Percentiles rank a stretch among this genome's conserved stretches.
phyloP scores from a whole-genome alignment of 495 filamentous ascomycete species.

The Aspergillus leporis region DNA sequence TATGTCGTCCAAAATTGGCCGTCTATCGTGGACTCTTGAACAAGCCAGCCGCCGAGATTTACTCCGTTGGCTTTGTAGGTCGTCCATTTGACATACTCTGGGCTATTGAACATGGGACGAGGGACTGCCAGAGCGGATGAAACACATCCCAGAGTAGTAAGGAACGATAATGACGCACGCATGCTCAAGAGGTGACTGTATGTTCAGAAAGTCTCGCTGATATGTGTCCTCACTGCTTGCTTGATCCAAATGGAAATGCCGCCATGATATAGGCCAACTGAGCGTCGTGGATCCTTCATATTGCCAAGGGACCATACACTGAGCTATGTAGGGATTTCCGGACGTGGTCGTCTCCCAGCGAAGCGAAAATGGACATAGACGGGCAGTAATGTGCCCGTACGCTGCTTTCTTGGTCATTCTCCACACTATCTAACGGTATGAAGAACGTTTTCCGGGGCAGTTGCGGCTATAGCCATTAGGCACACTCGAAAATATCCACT shows the following conservation, averaged over 20 bases:
- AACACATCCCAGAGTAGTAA: constrained; percentile 5
- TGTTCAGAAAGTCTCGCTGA: not conserved
- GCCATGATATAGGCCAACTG: not conserved
- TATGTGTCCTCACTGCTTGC: not conserved
- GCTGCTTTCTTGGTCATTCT: not conserved
- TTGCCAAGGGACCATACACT: not conserved
- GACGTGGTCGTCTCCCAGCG: not conserved
- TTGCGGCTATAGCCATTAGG: not conserved
- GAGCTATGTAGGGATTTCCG: not conserved
- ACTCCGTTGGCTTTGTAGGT: constrained; percentile 30
- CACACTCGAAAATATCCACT: not conserved
- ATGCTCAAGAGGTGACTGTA: not conserved
- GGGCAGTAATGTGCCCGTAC: not conserved
- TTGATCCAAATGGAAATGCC: not conserved
- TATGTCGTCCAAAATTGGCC: constrained; percentile 27
- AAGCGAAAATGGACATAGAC: not conserved
- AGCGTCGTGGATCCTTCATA: not conserved
- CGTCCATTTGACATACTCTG: constrained; percentile 27
- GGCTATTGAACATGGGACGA: constrained; percentile 3
- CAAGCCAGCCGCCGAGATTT: constrained; percentile 38
- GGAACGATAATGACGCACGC: not conserved
- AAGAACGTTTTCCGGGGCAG: not conserved
- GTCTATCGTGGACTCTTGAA: constrained; percentile 36
- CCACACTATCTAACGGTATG: not conserved
- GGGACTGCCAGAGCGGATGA: constrained; percentile 4